Evolutionary conservation across 768 basidiomycete species (phyloP), one percentile per base, ranked within the genome.

Genomic region (Kwoniella mangroviensis): DNA sequence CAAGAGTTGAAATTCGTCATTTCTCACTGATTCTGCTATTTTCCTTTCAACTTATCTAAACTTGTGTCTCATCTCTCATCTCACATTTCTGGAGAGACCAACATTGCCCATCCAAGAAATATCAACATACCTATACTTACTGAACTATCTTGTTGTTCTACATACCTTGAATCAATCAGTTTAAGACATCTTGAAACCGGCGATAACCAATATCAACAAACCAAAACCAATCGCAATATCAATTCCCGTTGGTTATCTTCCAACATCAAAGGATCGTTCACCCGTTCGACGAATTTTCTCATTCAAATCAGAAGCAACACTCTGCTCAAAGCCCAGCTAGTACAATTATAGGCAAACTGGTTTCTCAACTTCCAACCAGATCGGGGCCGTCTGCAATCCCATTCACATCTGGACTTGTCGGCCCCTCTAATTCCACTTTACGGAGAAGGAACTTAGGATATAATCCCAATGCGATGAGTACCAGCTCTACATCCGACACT

Each of bases 401-500:
- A 34, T 34, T 7, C 34, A 34, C 34, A 21, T 49, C 45, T 19
- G 19, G 45, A 42, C 7, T 21, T n/a, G n/a, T 10, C 41, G 60
- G 60, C 42, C 60, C 60, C 42, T 49, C 60, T 7, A 61, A 22
- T 43, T 21, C 60, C 42, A 11, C 60, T n/a, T 19, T 49, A 15
- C 10, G 9, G 34, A 13, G 4, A 34, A 26, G 60, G 22, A 68
- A 72, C 26, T 22, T 72, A 26, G 70, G 66, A 34, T 41, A 57
- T 42, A 62, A 72, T 66, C 66, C 65, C 10, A 58, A 72, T 61
- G 61, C 66, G 40, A 54, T 61, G 51, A 41, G 28, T 28, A 71
- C 40, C 21, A 64, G 26, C 40, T 43, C 52, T 2, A 57, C 65
- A 24, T 45, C 65, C 10, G 68, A 53, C 17, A 43, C 28, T 1